Conservation (phyloP, 2,329 filamentous ascomycete genomes). For the Pseudogymnoascus sp. region DNA sequence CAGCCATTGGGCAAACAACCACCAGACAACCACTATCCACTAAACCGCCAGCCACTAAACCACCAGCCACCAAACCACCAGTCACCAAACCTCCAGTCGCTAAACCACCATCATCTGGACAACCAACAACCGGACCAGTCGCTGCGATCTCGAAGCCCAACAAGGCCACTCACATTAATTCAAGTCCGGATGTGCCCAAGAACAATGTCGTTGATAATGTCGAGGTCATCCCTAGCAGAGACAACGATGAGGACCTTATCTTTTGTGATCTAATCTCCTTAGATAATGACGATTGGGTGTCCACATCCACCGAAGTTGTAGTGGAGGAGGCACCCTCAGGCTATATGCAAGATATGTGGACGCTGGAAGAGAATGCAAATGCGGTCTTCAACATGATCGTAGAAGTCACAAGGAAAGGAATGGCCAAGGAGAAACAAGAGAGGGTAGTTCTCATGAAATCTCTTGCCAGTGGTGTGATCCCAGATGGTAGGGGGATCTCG, state of each 20-base stretch:
- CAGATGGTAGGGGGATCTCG: background rate
- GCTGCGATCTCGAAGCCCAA: background rate
- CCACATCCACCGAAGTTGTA: background rate
- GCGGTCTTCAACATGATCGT: background rate
- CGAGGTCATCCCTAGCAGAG: too few relatives aligned
- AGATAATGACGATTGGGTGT: background rate
- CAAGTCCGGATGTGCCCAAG: background rate
- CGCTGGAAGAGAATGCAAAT: background rate
- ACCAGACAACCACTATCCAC: too few relatives aligned
- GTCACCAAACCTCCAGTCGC: background rate
- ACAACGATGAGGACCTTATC: background rate
- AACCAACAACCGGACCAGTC: background rate
- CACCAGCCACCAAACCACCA: background rate
- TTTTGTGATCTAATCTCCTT: background rate
- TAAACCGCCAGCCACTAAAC: background rate
- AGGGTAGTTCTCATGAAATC: background rate
- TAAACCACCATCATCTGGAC: background rate
- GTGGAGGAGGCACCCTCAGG: background rate
- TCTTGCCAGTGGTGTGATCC: background rate
- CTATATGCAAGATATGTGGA: conserved; percentile 3
- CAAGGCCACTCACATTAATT: background rate
- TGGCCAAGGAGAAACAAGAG: background rate
- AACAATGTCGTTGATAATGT: background rate
- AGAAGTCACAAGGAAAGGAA: background rate
- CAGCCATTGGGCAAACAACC: background rate